Percentiles rank a stretch among this genome's conserved stretches.
phyloP scores from a whole-genome alignment of 2,329 filamentous ascomycete species.

The Aspergillus texensis region DNA sequence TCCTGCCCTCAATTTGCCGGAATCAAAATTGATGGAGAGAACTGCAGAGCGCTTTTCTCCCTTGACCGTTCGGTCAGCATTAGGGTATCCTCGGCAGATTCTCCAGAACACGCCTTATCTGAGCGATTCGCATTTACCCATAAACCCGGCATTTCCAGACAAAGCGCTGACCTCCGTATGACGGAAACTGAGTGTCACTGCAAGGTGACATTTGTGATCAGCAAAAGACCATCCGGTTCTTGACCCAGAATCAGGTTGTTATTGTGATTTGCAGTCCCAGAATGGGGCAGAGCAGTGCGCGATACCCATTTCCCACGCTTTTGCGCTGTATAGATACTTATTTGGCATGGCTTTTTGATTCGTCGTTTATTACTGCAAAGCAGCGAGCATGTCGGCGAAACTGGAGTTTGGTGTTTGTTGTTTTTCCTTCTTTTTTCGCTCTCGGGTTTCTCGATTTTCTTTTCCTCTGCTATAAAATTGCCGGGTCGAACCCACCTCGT shows the following conservation, averaged over 20 bases:
- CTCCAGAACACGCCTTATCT: slow-evolving; percentile 18
- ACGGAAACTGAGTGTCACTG: slow-evolving; percentile 6
- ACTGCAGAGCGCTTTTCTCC: slow-evolving; percentile 14
- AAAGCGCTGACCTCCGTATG: slow-evolving; percentile 17
- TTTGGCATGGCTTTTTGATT: slow-evolving; percentile 16
- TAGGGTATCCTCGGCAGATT: slow-evolving; percentile 13
- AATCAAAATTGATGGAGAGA: slow-evolving; percentile 9
- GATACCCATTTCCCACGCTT: slow-evolving; percentile 31
- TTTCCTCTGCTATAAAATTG: slow-evolving; percentile 9
- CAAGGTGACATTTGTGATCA: background rate
- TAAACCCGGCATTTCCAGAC: slow-evolving; percentile 32
- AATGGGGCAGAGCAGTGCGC: slow-evolving; percentile 15
- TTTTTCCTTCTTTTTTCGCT: slow-evolving; percentile 15
- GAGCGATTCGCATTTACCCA: slow-evolving; percentile 30
- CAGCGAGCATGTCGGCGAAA: slow-evolving; percentile 22
- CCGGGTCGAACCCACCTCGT: slow-evolving; percentile 7
- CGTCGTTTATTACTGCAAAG: slow-evolving; percentile 5
- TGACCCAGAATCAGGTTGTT: background rate
- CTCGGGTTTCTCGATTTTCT: slow-evolving; percentile 23
- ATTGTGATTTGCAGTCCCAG: background rate
- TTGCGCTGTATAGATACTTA: slow-evolving; percentile 27
- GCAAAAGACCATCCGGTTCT: background rate
- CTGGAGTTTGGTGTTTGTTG: slow-evolving; percentile 24
- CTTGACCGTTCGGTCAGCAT: slow-evolving; percentile 14
- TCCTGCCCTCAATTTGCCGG: slow-evolving; percentile 23